phyloP scores from a whole-genome alignment of 805 yeast species.

The Wickerhamomyces mucosus region DNA sequence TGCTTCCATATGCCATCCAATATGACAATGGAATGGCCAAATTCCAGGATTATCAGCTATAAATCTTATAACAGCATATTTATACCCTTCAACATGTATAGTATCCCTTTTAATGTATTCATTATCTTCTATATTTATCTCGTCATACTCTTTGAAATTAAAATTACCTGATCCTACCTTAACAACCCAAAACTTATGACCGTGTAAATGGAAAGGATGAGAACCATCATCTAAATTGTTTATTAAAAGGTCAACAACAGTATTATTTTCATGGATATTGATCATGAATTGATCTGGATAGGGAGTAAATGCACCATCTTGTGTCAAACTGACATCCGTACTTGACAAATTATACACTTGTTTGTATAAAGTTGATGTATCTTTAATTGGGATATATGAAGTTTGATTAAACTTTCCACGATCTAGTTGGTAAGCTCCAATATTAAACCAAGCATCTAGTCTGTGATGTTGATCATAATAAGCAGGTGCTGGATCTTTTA shows the following conservation, averaged over 20 bases:
- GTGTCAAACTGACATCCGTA: conserved; percentile 1
- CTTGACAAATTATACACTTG: conserved; percentile 12
- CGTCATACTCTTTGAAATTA: conserved; percentile 18
- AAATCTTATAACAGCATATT: conserved; percentile 48
- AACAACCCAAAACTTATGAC: conserved; percentile 26
- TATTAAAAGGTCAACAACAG: conserved; percentile 49
- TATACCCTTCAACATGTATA: conserved; percentile 45
- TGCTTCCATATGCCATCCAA: conserved; percentile 30
- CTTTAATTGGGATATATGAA: conserved; percentile 13
- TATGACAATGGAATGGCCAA: conserved; percentile 79
- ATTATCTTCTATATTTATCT: conserved; percentile 25
- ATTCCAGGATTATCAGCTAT: conserved; percentile 71
- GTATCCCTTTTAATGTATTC: conserved; percentile 49
- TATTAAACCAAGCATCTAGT: conserved; percentile 19
- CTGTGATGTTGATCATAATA: conserved; percentile 6
- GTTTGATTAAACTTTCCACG: conserved; percentile 21
- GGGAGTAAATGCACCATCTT: conserved; percentile 2
- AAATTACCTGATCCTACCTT: conserved; percentile 19
- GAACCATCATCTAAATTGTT: conserved; percentile 62
- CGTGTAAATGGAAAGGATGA: conserved; percentile 58
- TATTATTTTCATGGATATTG: conserved; percentile 14
- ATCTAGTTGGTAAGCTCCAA: conserved; percentile 16
- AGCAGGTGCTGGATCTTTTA: conserved; percentile 13
- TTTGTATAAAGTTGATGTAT: conserved; percentile 10
- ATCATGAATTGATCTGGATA: conserved; percentile 15